Conservation (phyloP, 805 yeast species). For the Scheffersomyces amazonensis region DNA sequence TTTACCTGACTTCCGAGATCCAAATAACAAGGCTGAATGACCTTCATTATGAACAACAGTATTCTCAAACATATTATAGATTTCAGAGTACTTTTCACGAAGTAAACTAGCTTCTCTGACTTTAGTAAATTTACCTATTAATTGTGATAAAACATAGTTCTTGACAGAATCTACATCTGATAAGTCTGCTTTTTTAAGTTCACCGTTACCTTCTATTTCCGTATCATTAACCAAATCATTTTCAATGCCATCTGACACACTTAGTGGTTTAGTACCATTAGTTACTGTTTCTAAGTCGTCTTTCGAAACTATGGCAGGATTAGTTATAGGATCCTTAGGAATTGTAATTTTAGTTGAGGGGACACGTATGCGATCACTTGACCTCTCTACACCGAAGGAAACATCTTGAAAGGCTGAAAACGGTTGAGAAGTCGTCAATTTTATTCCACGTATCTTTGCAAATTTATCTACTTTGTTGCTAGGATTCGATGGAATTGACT, state of each 20-base stretch:
- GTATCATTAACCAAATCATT: too few species aligned
- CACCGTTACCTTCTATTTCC: too few species aligned
- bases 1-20: slow-evolving; percentile 80
- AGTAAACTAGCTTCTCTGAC: slow-evolving; percentile 14
- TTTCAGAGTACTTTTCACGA: slow-evolving; percentile 39
- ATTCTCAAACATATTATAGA: slow-evolving; percentile 57
- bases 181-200: too few species aligned
- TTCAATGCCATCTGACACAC: too few species aligned
- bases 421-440: background rate
- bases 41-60: slow-evolving; percentile 71
- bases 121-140: slow-evolving; percentile 17
- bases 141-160: slow-evolving; percentile 16
- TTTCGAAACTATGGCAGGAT: too few species aligned
- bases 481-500: background rate
- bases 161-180: slow-evolving; percentile 11
- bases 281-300: too few species aligned
- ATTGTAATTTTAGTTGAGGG: too few species aligned
- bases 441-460: background rate
- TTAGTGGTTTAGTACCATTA: too few species aligned
- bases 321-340: too few species aligned
- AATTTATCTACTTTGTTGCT: background rate
- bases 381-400: too few species aligned
- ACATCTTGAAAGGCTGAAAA: too few species aligned
- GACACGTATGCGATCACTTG: too few species aligned
- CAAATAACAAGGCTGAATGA: slow-evolving; percentile 75